phyloP scores from a whole-genome alignment of 1,139 yeast species.

The Petasospora rhodanensis region DNA sequence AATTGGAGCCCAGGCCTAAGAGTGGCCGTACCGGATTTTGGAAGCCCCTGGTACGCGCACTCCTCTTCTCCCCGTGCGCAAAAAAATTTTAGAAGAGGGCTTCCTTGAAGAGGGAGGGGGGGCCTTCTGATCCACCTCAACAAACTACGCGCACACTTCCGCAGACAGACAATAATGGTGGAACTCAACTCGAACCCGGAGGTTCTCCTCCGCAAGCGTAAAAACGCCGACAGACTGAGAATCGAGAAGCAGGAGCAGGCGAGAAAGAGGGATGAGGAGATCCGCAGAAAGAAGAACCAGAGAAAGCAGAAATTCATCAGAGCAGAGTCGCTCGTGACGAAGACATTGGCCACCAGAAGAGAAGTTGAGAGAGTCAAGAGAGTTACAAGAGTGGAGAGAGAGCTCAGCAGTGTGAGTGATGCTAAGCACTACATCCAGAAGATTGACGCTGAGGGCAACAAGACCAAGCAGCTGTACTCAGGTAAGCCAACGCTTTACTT shows the following conservation, averaged over 20 bases:
- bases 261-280: constrained; percentile 39
- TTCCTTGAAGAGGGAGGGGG: too few relatives aligned
- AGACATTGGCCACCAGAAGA: constrained; percentile 57
- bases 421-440: constrained; percentile 23
- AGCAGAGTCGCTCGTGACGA: constrained; percentile 69
- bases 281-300: constrained; percentile 37
- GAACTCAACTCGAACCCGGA: constrained; percentile 69
- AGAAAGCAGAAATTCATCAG: constrained; percentile 54
- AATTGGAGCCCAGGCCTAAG: too few relatives aligned
- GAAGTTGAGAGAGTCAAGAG: constrained; percentile 65
- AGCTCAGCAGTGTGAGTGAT: constrained; percentile 20
- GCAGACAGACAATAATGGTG: constrained; percentile 27
- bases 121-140: too few relatives aligned
- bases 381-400: constrained; percentile 46
- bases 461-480: constrained; percentile 31
- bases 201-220: constrained; percentile 69
- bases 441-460: constrained; percentile 32
- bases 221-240: constrained; percentile 68
- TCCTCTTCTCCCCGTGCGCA: too few relatives aligned
- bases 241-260: constrained; percentile 53
- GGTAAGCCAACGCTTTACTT: constrained; percentile 52
- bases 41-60: too few relatives aligned
- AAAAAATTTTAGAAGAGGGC: too few relatives aligned
- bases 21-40: too few relatives aligned
- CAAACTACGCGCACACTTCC: constrained; percentile 1